Base-by-base conservation (phyloP, 768 basidiomycete species). In the Lentinula raphanica region DNA sequence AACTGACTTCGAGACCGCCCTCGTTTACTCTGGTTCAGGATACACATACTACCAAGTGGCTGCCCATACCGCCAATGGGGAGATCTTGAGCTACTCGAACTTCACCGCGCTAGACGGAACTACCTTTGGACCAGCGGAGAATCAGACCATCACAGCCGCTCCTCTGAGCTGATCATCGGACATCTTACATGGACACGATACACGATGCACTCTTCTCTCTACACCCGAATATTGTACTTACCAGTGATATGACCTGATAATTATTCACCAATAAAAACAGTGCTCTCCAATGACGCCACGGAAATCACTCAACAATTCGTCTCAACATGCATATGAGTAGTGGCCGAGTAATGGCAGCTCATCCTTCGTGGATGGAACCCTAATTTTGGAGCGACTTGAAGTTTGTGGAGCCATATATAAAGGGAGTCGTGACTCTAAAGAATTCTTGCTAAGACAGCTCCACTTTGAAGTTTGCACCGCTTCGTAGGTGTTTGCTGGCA, bases 401-500 rank as follows among this genome's bases (percentile, higher is more conserved):
- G 21, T n/a, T n/a, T 35, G 5, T 35, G 32, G 32, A 35, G 32
- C 13, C 32, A 7, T 13, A 35, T 35, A 35, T 35, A 8, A n/a
- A n/a, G n/a, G n/a, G n/a, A n/a, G n/a, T n/a, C n/a, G n/a, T n/a
- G n/a, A n/a, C n/a, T n/a, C n/a, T n/a, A n/a, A n/a, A n/a, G n/a
- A n/a, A n/a, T n/a, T n/a, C 32, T 13, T 35, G 13, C 1, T 13
- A 4, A 25, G 23, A 12, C 29, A 1, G 27, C 49, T 31, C 51
- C 51, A 53, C 51, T 39, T 31, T n/a, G n/a, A n/a, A n/a, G n/a
- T n/a, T 53, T 39, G 21, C 28, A 25, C 51, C 51, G n/a, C 51
- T 27, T 23, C 25, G 36, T 15, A 48, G 17, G 46, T 13, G 17
- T 32, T 6, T 50, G n/a, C 21, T 13, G 12, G 12, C n/a, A 32